Evolutionary conservation across 2,329 filamentous ascomycete genomes (phyloP).

Genomic region (Lachnellula occidentalis): DNA sequence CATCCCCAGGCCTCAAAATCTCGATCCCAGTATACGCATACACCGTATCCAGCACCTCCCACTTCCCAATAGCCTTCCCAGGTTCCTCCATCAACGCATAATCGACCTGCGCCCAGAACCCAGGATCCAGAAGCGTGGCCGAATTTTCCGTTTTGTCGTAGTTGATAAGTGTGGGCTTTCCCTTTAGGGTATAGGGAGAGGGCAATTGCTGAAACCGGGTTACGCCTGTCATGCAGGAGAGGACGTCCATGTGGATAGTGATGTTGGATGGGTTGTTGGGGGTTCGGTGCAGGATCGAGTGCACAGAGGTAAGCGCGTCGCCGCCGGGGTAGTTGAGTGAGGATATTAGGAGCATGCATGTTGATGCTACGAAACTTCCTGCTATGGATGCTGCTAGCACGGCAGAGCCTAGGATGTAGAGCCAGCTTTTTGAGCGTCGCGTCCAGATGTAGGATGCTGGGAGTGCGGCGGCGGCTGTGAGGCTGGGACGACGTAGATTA

Average conservation of each 20-base stretch:
- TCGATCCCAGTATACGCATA: slow-evolving; percentile 55
- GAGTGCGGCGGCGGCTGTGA: slow-evolving; percentile 73
- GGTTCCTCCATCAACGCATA: slow-evolving; percentile 55
- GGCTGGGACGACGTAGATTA: slow-evolving; percentile 80
- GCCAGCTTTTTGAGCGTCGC: slow-evolving; percentile 54
- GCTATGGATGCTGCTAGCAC: slow-evolving; percentile 55
- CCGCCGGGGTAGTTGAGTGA: slow-evolving; percentile 93
- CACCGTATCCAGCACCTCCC: slow-evolving; percentile 52
- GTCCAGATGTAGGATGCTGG: slow-evolving; percentile 66
- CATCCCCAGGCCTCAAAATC: slow-evolving; percentile 45
- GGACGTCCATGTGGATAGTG: slow-evolving; percentile 58
- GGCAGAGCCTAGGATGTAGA: slow-evolving; percentile 51
- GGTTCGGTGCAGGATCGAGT: slow-evolving; percentile 31
- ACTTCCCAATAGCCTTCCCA: slow-evolving; percentile 43
- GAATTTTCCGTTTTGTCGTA: slow-evolving; percentile 61
- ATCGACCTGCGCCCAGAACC: slow-evolving; percentile 60
- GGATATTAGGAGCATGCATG: slow-evolving; percentile 68
- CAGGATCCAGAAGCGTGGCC: slow-evolving; percentile 37
- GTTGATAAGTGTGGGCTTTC: slow-evolving; percentile 22
- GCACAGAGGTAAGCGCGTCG: slow-evolving; percentile 60
- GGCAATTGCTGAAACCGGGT: slow-evolving; percentile 53
- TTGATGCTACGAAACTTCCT: slow-evolving; percentile 54
- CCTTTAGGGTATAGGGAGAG: slow-evolving; percentile 7
- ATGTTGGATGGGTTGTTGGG: slow-evolving; percentile 24
- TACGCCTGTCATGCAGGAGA: slow-evolving; percentile 66